Conservation (phyloP, 2,329 filamentous ascomycete species). For the Aspergillus felis region DNA sequence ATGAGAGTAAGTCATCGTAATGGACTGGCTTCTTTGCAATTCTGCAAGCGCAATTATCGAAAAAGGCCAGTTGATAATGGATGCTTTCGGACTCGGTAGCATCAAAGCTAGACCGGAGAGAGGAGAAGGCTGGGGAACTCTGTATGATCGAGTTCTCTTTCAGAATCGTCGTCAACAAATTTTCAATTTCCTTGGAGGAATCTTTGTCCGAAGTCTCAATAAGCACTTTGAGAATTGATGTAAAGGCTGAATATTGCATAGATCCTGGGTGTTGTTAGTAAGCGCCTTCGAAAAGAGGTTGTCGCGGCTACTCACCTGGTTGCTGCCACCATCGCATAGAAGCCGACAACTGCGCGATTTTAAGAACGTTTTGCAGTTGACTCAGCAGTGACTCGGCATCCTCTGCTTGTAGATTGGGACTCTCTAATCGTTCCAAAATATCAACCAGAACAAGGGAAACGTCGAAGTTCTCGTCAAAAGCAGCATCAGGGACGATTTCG, state of each 20-base stretch:
- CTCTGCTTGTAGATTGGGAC: conserved; percentile 41
- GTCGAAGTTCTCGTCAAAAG: conserved; percentile 81
- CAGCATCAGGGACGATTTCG: conserved; percentile 71
- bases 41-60: conserved; percentile 78
- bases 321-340: conserved; percentile 90
- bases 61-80: conserved; percentile 59
- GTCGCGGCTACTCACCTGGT: conserved; percentile 41
- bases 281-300: background rate
- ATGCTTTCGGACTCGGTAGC: conserved; percentile 28
- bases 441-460: conserved; percentile 72
- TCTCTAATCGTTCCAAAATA: conserved; percentile 60
- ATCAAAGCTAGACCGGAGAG: conserved; percentile 37
- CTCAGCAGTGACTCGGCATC: conserved; percentile 59
- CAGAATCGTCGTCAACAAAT: conserved; percentile 33
- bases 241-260: conserved; percentile 41
- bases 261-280: conserved; percentile 20
- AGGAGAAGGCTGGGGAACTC: conserved; percentile 32
- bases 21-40: conserved; percentile 76
- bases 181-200: conserved; percentile 31
- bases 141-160: conserved; percentile 36
- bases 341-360: conserved; percentile 74
- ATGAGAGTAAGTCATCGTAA: conserved; percentile 57
- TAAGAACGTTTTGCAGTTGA: conserved; percentile 76
- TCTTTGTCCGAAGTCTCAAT: conserved; percentile 26
- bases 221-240: conserved; percentile 39